Conservation (phyloP, 345 rosid species). For the Eucalyptus victrix region DNA sequence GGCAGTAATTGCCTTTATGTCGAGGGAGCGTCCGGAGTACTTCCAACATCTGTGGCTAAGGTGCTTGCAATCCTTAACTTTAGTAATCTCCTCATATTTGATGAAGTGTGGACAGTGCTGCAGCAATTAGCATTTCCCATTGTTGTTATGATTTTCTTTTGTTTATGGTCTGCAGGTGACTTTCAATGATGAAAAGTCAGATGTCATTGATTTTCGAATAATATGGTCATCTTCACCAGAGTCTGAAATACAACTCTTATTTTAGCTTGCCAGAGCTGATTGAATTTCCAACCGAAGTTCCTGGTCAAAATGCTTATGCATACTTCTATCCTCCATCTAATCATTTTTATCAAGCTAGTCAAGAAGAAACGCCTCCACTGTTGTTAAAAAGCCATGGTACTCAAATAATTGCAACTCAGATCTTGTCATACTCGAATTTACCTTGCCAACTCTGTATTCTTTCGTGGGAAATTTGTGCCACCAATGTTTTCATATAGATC, state of each 20-base stretch:
- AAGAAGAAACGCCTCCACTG: conserved; percentile 76
- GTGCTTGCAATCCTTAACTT: too few species aligned
- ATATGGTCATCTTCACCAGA: conserved; percentile 79
- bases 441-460: not conserved
- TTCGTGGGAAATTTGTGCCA: not conserved
- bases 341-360: conserved; percentile 43
- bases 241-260: conserved; percentile 42
- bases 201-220: too few species aligned
- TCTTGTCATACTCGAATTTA: not conserved
- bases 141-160: too few species aligned
- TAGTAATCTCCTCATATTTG: too few species aligned
- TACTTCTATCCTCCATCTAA: conserved; percentile 77
- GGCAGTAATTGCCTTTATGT: too few species aligned
- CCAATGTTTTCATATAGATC: not conserved
- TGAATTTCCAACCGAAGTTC: conserved; percentile 83
- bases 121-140: too few species aligned
- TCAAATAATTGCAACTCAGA: not conserved
- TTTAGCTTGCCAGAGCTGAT: conserved; percentile 79
- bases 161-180: too few species aligned
- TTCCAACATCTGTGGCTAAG: too few species aligned
- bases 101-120: too few species aligned
- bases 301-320: conserved; percentile 79
- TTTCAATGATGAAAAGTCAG: too few species aligned
- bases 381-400: conserved; percentile 86
- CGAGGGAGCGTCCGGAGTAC: too few species aligned